Conservation (phyloP, 768 basidiomycete genomes). For the Suillus decipiens region DNA sequence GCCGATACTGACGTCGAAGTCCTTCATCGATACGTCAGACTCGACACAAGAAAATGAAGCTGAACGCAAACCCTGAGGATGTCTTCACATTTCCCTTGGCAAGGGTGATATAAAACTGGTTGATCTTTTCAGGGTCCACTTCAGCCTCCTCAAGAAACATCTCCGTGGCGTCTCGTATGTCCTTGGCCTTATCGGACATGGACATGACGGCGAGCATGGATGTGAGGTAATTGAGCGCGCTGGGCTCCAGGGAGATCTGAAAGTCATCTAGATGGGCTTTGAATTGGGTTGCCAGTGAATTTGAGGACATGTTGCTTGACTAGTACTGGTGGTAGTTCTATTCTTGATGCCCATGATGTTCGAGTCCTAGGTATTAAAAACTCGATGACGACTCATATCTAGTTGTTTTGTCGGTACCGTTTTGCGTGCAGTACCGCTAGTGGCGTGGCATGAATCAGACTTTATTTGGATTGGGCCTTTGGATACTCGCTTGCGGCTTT, state of each 20-base stretch:
- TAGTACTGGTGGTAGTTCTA: not conserved
- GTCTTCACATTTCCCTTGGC: not conserved
- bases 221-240: constrained; percentile 15
- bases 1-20: not conserved
- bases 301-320: not conserved
- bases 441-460: not conserved
- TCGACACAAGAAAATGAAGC: not conserved
- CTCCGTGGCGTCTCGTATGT: constrained; percentile 13
- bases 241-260: constrained; percentile 13
- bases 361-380: not conserved
- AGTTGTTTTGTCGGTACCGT: not conserved
- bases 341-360: not conserved
- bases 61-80: not conserved
- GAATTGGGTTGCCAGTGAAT: constrained; percentile 9
- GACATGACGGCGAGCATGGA: constrained; percentile 16
- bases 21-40: constrained; percentile 4
- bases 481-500: too few species aligned
- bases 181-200: constrained; percentile 2
- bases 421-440: not conserved
- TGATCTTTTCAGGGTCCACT: constrained; percentile 13
- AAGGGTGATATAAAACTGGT: constrained; percentile 13
- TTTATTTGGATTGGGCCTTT: too few species aligned
- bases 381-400: constrained; percentile 5
- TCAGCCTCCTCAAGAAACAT: constrained; percentile 17
- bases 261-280: constrained; percentile 11